Percentiles rank a stretch among this genome's conserved stretches.
Evolutionary conservation across 805 yeast species (phyloP).

Genomic region (Candida orba): DNA sequence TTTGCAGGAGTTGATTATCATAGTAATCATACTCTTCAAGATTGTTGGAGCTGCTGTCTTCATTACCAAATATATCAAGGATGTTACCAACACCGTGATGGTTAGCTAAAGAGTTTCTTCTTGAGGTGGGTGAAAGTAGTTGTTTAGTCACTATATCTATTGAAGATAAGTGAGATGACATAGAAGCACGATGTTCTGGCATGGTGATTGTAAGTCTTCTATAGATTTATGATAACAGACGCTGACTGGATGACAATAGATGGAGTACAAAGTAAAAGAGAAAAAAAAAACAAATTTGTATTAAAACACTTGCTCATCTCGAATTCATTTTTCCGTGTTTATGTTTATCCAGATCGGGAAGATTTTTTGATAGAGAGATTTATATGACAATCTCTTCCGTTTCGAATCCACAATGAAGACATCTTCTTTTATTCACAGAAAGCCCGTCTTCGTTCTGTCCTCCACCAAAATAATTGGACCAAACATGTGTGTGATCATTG

Average conservation of each 20-base stretch:
- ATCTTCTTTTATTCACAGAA: conserved; percentile 47
- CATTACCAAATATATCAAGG: conserved; percentile 19
- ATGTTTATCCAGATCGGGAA: conserved; percentile 1
- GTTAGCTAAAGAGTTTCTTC: conserved; percentile 17
- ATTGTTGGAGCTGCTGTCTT: conserved; percentile 4
- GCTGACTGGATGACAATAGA: too few species aligned
- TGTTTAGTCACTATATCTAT: conserved; percentile 18
- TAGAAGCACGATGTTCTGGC: background rate
- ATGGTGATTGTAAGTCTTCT: background rate
- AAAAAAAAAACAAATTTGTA: background rate
- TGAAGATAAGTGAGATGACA: background rate
- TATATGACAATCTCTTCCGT: conserved; percentile 56
- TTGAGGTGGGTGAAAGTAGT: conserved; percentile 12
- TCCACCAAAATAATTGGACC: conserved; percentile 51
- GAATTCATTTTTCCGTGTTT: background rate
- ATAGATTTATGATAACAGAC: too few species aligned
- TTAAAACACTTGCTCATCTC: background rate
- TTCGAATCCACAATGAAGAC: conserved; percentile 78
- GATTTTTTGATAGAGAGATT: background rate
- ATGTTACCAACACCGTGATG: conserved; percentile 18
- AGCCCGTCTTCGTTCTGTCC: conserved; percentile 36
- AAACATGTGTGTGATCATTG: conserved; percentile 65
- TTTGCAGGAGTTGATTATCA: conserved; percentile 1
- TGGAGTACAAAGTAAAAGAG: too few species aligned
- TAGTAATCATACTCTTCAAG: background rate